Conservation (phyloP, 768 basidiomycete genomes). For the Lentinus tigrinus region DNA sequence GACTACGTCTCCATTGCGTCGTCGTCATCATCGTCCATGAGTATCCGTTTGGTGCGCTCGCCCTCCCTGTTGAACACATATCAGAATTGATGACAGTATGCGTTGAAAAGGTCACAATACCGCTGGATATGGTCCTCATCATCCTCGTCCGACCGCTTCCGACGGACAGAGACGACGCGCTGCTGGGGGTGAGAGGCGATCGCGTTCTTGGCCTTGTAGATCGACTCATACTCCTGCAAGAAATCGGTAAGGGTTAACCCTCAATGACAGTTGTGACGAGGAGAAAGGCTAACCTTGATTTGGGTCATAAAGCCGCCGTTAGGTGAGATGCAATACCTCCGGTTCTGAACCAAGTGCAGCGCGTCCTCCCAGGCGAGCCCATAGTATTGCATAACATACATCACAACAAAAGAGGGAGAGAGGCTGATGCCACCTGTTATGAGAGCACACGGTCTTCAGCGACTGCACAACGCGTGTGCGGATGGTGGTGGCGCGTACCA, state of each 20-base stretch:
- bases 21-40: conserved; percentile 33
- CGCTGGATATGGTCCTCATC: conserved; percentile 58
- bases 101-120: conserved; percentile 20
- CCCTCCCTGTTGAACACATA: conserved; percentile 30
- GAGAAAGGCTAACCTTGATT: conserved; percentile 62
- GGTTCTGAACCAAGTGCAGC: conserved; percentile 82
- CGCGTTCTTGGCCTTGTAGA: conserved; percentile 77
- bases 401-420: conserved; percentile 86
- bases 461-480: background rate
- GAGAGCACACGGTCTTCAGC: background rate
- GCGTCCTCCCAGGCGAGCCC: conserved; percentile 86
- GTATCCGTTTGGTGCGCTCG: conserved; percentile 41
- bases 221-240: conserved; percentile 86
- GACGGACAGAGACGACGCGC: conserved; percentile 46
- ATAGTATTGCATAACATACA: conserved; percentile 90
- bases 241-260: background rate
- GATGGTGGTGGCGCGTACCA: conserved; percentile 45
- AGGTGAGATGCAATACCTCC: conserved; percentile 91
- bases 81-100: background rate
- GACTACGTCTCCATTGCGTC: conserved; percentile 31
- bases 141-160: conserved; percentile 71
- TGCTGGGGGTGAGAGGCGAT: conserved; percentile 54
- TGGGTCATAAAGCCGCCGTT: conserved; percentile 91
- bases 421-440: conserved; percentile 77
- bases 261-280: background rate